Conservation (phyloP, 2,329 filamentous ascomycete genomes). For the Hypoxylon sp. region DNA sequence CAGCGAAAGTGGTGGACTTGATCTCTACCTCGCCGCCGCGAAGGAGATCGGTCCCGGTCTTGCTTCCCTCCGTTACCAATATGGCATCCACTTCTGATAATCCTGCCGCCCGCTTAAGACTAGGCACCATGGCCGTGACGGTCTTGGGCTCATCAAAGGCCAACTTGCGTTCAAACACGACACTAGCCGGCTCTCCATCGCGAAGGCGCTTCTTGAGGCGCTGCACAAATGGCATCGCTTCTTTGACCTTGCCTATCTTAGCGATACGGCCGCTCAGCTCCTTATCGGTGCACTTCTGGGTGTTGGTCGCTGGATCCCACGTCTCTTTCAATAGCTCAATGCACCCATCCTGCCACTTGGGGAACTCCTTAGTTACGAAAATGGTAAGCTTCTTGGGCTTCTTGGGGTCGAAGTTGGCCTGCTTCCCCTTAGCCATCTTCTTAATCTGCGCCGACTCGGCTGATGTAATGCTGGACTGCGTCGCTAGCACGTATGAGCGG, state of each 20-base stretch:
- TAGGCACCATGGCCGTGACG: conserved; percentile 81
- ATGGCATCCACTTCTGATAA: conserved; percentile 35
- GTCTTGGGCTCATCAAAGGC: conserved; percentile 86
- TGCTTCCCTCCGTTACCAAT: conserved; percentile 33
- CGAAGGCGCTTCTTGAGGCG: conserved; percentile 84
- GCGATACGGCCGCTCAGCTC: conserved; percentile 53
- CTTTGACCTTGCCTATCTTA: conserved; percentile 79
- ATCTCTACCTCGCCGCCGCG: conserved; percentile 68
- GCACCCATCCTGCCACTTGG: conserved; percentile 91
- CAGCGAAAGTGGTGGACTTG: conserved; percentile 71
- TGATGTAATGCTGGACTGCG: conserved; percentile 83
- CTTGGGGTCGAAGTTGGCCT: conserved; percentile 85
- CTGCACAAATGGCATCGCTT: conserved; percentile 98
- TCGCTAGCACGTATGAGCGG: conserved; percentile 80
- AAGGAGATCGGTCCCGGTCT: conserved; percentile 27
- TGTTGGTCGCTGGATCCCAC: conserved; percentile 59
- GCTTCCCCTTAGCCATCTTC: conserved; percentile 94
- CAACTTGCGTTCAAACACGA: conserved; percentile 85
- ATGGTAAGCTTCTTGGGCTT: conserved; percentile 93
- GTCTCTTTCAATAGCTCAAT: conserved; percentile 81
- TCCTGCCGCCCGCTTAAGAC: conserved; percentile 79
- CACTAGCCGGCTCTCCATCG: conserved; percentile 72
- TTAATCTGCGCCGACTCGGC: conserved; percentile 87
- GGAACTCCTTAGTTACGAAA: conserved; percentile 83
- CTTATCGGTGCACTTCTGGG: conserved; percentile 75